These are phyloP conservation scores for Sarcodon aspratus DNA, from an alignment of 768 basidiomycete genomes.

Conservation along the genomic window DNA sequence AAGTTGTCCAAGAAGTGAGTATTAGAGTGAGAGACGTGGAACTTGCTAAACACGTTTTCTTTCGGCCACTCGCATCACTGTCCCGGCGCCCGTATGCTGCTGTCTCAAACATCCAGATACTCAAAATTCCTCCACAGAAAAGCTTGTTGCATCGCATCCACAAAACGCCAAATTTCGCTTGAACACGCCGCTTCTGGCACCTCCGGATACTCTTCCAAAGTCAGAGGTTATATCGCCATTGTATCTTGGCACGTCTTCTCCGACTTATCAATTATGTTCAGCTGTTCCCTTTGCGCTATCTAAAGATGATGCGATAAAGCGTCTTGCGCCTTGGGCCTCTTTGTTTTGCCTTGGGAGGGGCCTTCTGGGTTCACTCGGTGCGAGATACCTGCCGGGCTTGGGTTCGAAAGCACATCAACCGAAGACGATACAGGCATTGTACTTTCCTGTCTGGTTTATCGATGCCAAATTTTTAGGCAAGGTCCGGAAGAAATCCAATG, in stretches of 20 bases:
- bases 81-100: no score
- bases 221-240: conserved; percentile 21
- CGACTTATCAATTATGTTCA: conserved; percentile 8
- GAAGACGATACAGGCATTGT: conserved; percentile 36
- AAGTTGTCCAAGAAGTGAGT: conserved; percentile 2
- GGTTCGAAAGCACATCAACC: conserved; percentile 31
- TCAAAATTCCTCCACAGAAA: not conserved
- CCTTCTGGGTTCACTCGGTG: conserved; percentile 18
- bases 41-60: not conserved
- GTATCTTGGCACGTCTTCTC: no score
- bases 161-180: no score
- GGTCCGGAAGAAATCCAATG: conserved; percentile 10
- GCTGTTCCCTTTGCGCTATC: conserved; percentile 42
- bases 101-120: not conserved
- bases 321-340: conserved; percentile 24
- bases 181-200: no score
- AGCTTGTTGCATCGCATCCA: not conserved
- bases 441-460: conserved; percentile 55
- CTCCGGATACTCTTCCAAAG: conserved; percentile 22
- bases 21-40: not conserved
- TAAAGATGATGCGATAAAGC: conserved; percentile 30
- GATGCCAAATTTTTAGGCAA: conserved; percentile 39
- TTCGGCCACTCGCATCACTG: no score
- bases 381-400: conserved; percentile 25
- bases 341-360: conserved; percentile 12